Conservation (phyloP, 441 rosid genomes). For the Gossypium schwendimanii region DNA sequence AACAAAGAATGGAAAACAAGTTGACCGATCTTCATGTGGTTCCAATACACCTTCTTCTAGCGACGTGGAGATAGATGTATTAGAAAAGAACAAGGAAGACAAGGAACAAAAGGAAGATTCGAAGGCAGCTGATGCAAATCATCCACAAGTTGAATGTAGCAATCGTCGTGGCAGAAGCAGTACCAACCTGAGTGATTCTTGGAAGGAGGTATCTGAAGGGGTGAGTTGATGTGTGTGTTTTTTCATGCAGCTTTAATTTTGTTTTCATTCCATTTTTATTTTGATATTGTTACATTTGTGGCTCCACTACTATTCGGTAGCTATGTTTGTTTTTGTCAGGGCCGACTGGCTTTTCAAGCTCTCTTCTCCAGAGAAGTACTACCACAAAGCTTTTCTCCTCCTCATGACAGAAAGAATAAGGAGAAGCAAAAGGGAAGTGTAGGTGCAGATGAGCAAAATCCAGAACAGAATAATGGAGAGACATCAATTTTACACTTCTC, state of each 20-base stretch:
- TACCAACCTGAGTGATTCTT: constrained; percentile 47
- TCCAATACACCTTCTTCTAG: constrained; percentile 88
- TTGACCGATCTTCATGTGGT: constrained; percentile 88
- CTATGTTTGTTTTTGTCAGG: constrained; percentile 33
- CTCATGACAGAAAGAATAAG: constrained; percentile 26
- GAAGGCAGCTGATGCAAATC: constrained; percentile 46
- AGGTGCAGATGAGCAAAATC: constrained; percentile 31
- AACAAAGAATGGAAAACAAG: constrained; percentile 51
- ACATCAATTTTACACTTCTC: constrained; percentile 46
- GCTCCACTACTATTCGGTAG: constrained; percentile 3
- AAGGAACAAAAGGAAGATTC: constrained; percentile 42
- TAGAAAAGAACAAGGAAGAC: constrained; percentile 51
- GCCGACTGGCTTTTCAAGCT: constrained; percentile 82
- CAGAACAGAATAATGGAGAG: constrained; percentile 22
- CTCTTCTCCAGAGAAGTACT: constrained; percentile 74
- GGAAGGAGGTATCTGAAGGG: constrained; percentile 93
- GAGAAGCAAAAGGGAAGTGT: constrained; percentile 24
- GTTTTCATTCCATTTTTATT: background rate
- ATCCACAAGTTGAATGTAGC: constrained; percentile 34
- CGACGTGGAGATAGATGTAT: constrained; percentile 70
- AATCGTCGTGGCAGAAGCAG: constrained; percentile 54
- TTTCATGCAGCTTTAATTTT: background rate
- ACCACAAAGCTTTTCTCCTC: constrained; percentile 91
- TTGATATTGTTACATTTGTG: background rate
- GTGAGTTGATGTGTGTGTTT: constrained; percentile 22